Percentiles rank a stretch among this genome's conserved stretches.
These are phyloP conservation scores for Porpolomopsis calyptriformis DNA, from an alignment of 768 basidiomycete genomes.

Conservation along the genomic window DNA sequence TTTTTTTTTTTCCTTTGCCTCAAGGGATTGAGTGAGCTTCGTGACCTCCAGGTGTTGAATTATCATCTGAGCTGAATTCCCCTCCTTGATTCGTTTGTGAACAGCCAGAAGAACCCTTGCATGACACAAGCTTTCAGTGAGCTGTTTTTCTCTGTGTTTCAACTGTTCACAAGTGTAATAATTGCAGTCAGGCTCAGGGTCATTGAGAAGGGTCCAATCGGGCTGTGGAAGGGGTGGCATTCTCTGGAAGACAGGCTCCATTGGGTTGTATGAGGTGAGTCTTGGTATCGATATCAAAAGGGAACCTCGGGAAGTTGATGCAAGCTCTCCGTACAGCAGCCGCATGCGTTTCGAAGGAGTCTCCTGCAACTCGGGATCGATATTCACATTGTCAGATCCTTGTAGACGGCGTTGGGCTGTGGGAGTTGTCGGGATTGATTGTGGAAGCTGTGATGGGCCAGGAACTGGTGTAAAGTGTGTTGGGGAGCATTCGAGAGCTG, in stretches of 20 bases:
- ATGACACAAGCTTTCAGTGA: neutral
- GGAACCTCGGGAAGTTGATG: slow-evolving; percentile 13
- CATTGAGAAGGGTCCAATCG: neutral
- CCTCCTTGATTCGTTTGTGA: neutral
- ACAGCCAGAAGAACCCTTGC: neutral
- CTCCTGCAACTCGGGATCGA: neutral
- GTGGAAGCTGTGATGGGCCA: too few relatives aligned
- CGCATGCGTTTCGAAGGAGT: slow-evolving; percentile 17
- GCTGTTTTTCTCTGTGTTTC: neutral
- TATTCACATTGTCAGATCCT: neutral
- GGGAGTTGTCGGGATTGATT: neutral
- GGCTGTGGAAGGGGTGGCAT: slow-evolving; percentile 7
- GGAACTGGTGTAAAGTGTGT: too few relatives aligned
- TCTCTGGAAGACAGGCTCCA: slow-evolving; percentile 9
- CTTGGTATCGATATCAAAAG: slow-evolving; percentile 13
- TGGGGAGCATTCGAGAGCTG: too few relatives aligned
- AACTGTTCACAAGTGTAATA: neutral
- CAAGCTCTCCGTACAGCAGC: slow-evolving; percentile 10
- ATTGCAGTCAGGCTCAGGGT: neutral
- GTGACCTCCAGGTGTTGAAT: neutral
- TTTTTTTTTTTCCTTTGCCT: neutral
- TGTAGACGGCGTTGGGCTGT: neutral
- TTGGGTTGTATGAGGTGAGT: slow-evolving; percentile 8
- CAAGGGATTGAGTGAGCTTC: neutral
- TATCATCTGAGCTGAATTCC: neutral